Evolutionary conservation across 495 filamentous ascomycete genomes (phyloP), one percentile per base, ranked within the genome.

Genomic region (Paragyromitra xinjiangensis): DNA sequence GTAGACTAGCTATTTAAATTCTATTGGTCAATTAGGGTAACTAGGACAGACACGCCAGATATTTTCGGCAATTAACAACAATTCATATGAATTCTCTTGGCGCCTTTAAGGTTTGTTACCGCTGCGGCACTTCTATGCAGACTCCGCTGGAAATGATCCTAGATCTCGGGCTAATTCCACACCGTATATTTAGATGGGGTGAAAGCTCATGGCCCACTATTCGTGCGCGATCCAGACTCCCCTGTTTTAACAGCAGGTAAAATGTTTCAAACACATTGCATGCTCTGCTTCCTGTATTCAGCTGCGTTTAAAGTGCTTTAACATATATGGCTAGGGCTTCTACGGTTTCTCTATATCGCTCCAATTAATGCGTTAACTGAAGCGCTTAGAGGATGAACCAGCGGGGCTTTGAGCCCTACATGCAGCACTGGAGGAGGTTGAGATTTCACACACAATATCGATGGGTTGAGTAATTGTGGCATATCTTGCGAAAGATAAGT

Each of bases 61-160:
- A 24, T 56, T 34, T 14, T 58, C 67, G 56, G 73, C 56, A 71
- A 37, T 58, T 70, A 56, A 63, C 14, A 55, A 34, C 44, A 19
- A 22, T 44, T 42, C 44, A 51, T 75, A 45, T 61, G n/a, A 24
- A 14, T 12, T 69, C 19, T 6, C 71, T 74, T 71, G 56, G 58
- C 73, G 37, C 59, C 73, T 58, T 75, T 75, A 75, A 75, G 58
- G 73, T 75, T 75, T 75, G 39, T 75, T 69, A 64, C 11, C 58
- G n/a, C 48, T 61, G 19, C 53, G 56, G 44, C 64, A 64, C 70
- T 72, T 72, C 58, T 65, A 9, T 37, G 34, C 45, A 39, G 58
- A 56, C 37, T 50, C 22, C 39, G 11, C 44, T 63, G 64, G 12
- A 64, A 55, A 44, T 55, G 24, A 42, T 29, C 53, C 71, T 68